Evolutionary conservation across 176 grass and related monocot species (phyloP).

Genomic region (Elaeis guineensis): DNA sequence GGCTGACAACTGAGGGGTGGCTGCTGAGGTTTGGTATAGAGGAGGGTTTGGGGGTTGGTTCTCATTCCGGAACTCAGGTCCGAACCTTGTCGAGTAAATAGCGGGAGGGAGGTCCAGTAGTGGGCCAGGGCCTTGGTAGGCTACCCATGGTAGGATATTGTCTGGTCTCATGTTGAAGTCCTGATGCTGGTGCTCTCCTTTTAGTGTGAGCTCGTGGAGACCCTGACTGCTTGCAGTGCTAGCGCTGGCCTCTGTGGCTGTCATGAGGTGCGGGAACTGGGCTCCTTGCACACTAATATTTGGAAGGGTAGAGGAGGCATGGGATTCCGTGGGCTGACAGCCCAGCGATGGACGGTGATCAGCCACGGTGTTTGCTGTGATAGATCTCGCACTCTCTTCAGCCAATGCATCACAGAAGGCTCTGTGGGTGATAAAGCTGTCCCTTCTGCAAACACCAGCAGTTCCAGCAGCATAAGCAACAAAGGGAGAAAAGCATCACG

Average conservation of each 20-base stretch:
- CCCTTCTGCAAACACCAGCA: not conserved
- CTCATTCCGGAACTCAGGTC: too few species aligned
- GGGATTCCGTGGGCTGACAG: not conserved
- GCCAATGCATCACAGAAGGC: conserved; percentile 9
- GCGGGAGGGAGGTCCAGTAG: too few species aligned
- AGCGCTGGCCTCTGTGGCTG: too few species aligned
- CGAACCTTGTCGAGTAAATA: too few species aligned
- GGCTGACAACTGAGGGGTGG: not conserved
- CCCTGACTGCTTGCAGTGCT: not conserved
- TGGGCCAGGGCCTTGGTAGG: not conserved
- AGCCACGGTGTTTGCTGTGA: not conserved
- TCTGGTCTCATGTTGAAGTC: not conserved
- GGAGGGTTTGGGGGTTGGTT: not conserved
- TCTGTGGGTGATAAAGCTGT: conserved; percentile 9
- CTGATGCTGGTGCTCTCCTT: not conserved
- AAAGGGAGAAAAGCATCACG: not conserved
- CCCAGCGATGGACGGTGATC: too few species aligned
- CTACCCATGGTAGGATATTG: not conserved
- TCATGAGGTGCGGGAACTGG: conserved; percentile 1
- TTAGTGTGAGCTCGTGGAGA: not conserved
- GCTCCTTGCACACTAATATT: not conserved
- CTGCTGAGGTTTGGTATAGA: not conserved
- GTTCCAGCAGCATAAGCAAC: not conserved
- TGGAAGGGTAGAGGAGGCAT: not conserved
- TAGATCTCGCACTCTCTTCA: not conserved